These are phyloP conservation scores for Fusarium pseudoanthophilum DNA, from an alignment of 2,329 filamentous ascomycete genomes.

Conservation along the genomic window DNA sequence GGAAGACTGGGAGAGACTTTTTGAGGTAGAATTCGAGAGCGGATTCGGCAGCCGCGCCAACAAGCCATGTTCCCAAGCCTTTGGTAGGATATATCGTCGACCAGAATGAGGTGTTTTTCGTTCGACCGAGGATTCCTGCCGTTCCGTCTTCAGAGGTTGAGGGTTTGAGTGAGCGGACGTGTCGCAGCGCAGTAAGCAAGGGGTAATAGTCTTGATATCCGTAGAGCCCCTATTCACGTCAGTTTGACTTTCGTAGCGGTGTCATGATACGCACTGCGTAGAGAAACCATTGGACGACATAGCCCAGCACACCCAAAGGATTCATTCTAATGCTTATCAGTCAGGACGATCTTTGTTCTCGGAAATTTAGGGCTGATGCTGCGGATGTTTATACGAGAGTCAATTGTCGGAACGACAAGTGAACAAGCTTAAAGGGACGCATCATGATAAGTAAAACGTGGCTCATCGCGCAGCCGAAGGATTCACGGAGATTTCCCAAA, in stretches of 20 bases:
- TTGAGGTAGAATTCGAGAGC: not conserved
- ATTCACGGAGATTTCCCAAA: not conserved
- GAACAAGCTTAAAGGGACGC: not conserved
- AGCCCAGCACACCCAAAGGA: not conserved
- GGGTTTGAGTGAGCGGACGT: not conserved
- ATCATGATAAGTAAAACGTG: not conserved
- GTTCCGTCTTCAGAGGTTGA: not conserved
- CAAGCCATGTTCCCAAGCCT: not conserved
- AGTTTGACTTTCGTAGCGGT: not conserved
- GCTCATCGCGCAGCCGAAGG: not conserved
- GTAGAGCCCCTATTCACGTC: not conserved
- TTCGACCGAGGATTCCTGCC: not conserved
- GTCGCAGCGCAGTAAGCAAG: not conserved
- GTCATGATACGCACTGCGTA: not conserved
- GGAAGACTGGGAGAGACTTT: accelerated
- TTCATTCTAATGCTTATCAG: not conserved
- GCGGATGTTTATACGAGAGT: not conserved
- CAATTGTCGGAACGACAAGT: not conserved
- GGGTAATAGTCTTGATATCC: not conserved
- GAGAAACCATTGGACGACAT: not conserved
- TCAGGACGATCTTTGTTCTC: not conserved
- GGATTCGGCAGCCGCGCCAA: not conserved
- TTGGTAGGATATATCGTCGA: not conserved
- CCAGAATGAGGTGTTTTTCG: not conserved
- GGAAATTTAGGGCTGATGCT: not conserved